Conservation (phyloP, 768 basidiomycete species). For the Xerocomellus dryophilus region DNA sequence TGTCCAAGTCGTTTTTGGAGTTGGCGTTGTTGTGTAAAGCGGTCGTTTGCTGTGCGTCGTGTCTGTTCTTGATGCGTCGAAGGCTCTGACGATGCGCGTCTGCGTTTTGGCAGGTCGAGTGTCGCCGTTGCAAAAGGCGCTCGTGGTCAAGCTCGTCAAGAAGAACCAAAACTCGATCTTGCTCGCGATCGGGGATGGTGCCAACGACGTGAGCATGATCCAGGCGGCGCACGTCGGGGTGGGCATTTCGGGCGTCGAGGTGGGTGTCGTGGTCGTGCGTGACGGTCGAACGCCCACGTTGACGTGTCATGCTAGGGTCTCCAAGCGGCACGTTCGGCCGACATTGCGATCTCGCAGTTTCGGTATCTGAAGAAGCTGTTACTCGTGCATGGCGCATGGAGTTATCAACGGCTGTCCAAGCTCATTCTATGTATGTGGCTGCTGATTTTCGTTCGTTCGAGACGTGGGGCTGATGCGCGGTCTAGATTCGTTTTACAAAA, state of each 20-base stretch:
- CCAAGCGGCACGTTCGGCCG: constrained; percentile 96
- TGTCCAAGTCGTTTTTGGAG: constrained; percentile 88
- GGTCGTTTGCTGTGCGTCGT: constrained; percentile 84
- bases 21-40: constrained; percentile 98
- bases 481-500: constrained; percentile 97
- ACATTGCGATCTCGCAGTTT: constrained; percentile 98
- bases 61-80: too few species aligned
- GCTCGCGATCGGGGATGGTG: constrained; percentile 97
- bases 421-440: constrained; percentile 82
- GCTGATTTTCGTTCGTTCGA: neutral
- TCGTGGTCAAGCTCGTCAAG: constrained; percentile 98
- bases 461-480: constrained; percentile 10
- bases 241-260: constrained; percentile 97
- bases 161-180: constrained; percentile 91
- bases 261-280: constrained; percentile 29
- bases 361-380: constrained; percentile 91
- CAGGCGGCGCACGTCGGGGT: constrained; percentile 98
- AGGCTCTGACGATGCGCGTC: neutral
- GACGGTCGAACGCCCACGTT: too few species aligned
- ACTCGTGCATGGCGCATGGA: constrained; percentile 98
- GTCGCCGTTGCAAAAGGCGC: constrained; percentile 94
- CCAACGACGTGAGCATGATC: constrained; percentile 99
- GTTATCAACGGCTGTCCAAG: constrained; percentile 92
- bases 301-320: constrained; percentile 51
- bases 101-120: constrained; percentile 63